Evolutionary conservation across 257 asterid genomes (phyloP).

Genomic region (Solanum tarijense): DNA sequence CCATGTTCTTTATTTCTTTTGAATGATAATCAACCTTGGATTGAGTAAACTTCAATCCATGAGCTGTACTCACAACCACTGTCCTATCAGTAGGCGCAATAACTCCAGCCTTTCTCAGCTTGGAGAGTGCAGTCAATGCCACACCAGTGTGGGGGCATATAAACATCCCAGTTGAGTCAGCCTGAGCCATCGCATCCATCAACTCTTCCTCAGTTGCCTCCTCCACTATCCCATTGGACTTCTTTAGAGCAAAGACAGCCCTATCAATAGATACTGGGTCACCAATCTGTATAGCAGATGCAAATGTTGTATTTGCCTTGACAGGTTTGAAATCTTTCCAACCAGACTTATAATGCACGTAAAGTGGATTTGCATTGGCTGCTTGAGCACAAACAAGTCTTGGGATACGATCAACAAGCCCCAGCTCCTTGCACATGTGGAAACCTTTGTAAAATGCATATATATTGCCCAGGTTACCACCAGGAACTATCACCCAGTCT

Average conservation of each 20-base stretch:
- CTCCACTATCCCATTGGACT: conserved; percentile 65
- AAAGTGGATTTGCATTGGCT: conserved; percentile 76
- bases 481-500: conserved; percentile 86
- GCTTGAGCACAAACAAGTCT: conserved; percentile 89
- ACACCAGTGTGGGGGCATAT: conserved; percentile 91
- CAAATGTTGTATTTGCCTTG: conserved; percentile 70
- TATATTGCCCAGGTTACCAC: conserved; percentile 77
- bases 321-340: conserved; percentile 71
- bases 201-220: conserved; percentile 88
- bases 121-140: conserved; percentile 61
- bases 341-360: conserved; percentile 55
- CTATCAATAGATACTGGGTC: conserved; percentile 88
- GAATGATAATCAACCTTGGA: conserved; percentile 76
- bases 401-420: conserved; percentile 62
- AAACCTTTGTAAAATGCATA: conserved; percentile 85
- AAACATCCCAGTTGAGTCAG: conserved; percentile 87
- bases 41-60: conserved; percentile 77
- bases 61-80: conserved; percentile 86
- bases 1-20: conserved; percentile 54
- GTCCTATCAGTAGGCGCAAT: conserved; percentile 61
- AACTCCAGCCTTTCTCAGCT: conserved; percentile 61
- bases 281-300: conserved; percentile 86
- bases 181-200: conserved; percentile 90
- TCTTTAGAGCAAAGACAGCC: conserved; percentile 63
- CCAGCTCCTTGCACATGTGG: conserved; percentile 73